A percentile compares a stretch with the other conserved stretches of the same genome.
phyloP scores from a whole-genome alignment of 768 basidiomycete genomes.

The Inosperma sp. region DNA sequence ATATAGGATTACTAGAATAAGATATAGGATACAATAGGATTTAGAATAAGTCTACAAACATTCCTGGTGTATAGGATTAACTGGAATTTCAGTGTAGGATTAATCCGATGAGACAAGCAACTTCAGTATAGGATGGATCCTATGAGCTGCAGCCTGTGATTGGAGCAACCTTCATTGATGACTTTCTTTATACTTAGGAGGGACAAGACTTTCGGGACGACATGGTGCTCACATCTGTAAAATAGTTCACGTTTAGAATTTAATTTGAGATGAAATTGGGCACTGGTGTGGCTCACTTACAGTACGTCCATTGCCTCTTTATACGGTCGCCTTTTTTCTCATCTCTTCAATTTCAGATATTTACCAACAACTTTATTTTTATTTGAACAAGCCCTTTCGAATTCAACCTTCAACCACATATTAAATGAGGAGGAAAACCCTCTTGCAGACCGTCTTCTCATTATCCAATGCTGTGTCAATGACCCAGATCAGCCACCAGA shows the following conservation, averaged over 20 bases:
- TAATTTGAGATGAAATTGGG: background rate
- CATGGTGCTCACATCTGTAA: slow-evolving; percentile 72
- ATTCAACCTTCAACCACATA: slow-evolving; percentile 64
- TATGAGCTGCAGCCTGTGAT: no score
- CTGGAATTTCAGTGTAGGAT: no score
- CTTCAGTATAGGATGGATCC: no score
- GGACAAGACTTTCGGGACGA: slow-evolving; percentile 76
- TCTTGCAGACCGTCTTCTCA: slow-evolving; percentile 72
- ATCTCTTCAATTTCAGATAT: slow-evolving; percentile 54
- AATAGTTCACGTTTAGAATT: background rate
- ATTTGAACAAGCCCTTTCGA: slow-evolving; percentile 54
- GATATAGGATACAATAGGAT: no score
- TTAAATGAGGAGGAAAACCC: slow-evolving; percentile 79
- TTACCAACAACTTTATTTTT: slow-evolving; percentile 44
- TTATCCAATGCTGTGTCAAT: slow-evolving; percentile 94
- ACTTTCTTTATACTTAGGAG: no score
- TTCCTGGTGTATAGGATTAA: no score
- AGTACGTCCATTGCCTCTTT: slow-evolving; percentile 69
- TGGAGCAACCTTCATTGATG: no score
- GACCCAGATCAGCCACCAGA: slow-evolving; percentile 72
- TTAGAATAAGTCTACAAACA: no score
- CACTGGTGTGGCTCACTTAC: slow-evolving; percentile 69
- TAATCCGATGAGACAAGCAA: no score
- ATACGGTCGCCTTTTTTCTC: background rate
- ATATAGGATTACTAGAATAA: no score